A percentile compares a stretch with the other conserved stretches of the same genome.
Evolutionary conservation across 768 basidiomycete genomes (phyloP).

Genomic region (Mycena vulgaris): DNA sequence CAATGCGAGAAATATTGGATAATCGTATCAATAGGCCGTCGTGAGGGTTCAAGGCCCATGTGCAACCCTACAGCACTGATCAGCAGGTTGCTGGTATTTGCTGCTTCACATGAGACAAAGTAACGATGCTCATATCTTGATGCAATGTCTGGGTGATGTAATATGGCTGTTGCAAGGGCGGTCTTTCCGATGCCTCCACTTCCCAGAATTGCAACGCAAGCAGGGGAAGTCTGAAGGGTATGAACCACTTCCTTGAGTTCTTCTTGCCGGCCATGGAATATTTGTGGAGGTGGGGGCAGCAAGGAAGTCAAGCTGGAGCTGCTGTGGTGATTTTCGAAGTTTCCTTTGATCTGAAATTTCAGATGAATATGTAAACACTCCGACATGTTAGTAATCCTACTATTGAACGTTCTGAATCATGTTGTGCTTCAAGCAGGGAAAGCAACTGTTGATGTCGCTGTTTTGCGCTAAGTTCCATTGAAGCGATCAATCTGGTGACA

Average conservation of each 20-base stretch:
- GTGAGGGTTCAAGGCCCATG: background rate
- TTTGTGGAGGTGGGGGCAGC: background rate
- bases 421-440: too few relatives aligned
- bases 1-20: background rate
- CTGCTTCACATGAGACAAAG: background rate
- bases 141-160: background rate
- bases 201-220: background rate
- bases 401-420: too few relatives aligned
- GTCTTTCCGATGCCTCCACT: constrained; percentile 6
- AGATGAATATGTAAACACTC: too few relatives aligned
- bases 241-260: background rate
- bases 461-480: too few relatives aligned
- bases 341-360: too few relatives aligned
- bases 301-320: background rate
- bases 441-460: too few relatives aligned
- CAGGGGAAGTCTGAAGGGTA: background rate
- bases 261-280: background rate
- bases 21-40: background rate
- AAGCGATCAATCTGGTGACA: too few relatives aligned
- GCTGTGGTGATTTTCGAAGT: too few relatives aligned
- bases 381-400: too few relatives aligned
- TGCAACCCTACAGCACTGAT: background rate
- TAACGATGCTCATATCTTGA: background rate
- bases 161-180: background rate
- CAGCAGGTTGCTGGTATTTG: background rate